phyloP scores from a whole-genome alignment of 306 rosid genomes.

The Castanea crenata region DNA sequence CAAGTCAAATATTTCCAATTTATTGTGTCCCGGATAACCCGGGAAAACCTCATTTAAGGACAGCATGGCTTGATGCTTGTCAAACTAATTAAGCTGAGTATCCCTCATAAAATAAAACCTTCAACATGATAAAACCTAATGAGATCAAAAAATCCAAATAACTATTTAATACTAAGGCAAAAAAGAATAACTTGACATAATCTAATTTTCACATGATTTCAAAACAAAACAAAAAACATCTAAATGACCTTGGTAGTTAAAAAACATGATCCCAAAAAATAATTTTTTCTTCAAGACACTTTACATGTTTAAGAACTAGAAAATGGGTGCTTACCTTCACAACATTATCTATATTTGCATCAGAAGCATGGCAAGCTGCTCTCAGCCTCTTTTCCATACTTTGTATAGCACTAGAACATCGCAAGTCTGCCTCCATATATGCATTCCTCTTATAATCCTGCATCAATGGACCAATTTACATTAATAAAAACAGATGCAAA shows the following conservation, averaged over 20 bases:
- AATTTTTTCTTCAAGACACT: too few species aligned
- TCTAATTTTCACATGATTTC: neutral
- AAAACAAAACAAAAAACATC: neutral
- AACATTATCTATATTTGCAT: slow-evolving; percentile 71
- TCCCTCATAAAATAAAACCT: too few species aligned
- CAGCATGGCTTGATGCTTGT: neutral
- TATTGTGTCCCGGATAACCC: neutral
- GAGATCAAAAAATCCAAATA: neutral
- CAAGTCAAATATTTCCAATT: neutral
- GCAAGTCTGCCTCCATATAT: slow-evolving; percentile 85
- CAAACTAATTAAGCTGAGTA: neutral
- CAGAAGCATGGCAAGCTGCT: slow-evolving; percentile 83
- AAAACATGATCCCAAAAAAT: too few species aligned
- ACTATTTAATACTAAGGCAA: neutral
- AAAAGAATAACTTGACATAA: too few species aligned
- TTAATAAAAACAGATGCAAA: slow-evolving; percentile 11
- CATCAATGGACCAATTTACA: slow-evolving; percentile 23
- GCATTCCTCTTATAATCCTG: slow-evolving; percentile 88
- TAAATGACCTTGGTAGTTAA: neutral
- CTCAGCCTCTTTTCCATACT: slow-evolving; percentile 91
- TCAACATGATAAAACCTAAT: too few species aligned
- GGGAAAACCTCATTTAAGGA: neutral
- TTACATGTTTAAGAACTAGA: neutral
- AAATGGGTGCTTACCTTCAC: slow-evolving; percentile 52
- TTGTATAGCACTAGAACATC: slow-evolving; percentile 71